These are phyloP conservation scores for Termitomyces sp. DNA, from an alignment of 768 basidiomycete genomes.

Conservation along the genomic window DNA sequence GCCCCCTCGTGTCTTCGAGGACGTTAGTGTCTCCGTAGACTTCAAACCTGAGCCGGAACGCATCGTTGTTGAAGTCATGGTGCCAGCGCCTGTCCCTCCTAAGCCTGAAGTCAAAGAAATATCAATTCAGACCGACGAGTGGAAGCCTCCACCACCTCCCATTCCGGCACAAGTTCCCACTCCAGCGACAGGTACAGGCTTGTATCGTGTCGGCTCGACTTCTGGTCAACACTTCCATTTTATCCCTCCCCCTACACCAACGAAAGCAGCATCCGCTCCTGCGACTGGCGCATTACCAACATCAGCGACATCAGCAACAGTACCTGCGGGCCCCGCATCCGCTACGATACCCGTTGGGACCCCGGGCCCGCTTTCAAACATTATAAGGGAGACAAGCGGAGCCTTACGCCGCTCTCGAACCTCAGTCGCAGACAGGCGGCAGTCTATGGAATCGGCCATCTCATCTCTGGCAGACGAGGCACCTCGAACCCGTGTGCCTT, in stretches of 20 bases:
- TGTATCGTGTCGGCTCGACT: constrained; percentile 54
- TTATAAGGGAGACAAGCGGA: constrained; percentile 49
- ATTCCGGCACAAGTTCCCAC: constrained; percentile 28
- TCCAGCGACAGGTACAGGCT: constrained; percentile 28
- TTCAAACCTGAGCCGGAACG: constrained; percentile 34
- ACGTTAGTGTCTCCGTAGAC: constrained; percentile 37
- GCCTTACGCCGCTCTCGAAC: constrained; percentile 51
- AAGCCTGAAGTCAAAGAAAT: constrained; percentile 72
- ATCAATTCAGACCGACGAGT: constrained; percentile 77
- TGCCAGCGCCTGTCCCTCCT: constrained; percentile 32
- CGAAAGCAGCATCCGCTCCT: constrained; percentile 14
- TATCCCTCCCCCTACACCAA: constrained; percentile 49
- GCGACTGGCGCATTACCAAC: constrained; percentile 20
- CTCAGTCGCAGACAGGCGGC: constrained; percentile 57
- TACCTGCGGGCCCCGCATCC: constrained; percentile 26
- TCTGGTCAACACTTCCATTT: constrained; percentile 61
- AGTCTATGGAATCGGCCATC: constrained; percentile 69
- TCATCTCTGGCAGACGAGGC: constrained; percentile 43
- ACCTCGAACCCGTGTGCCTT: constrained; percentile 58
- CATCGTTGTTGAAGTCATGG: constrained; percentile 20
- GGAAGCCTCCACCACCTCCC: constrained; percentile 46
- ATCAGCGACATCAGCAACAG: constrained; percentile 24
- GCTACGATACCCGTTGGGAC: constrained; percentile 35
- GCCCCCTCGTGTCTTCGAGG: constrained; percentile 47
- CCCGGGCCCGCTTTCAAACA: constrained; percentile 25